phyloP scores from a whole-genome alignment of 2,329 filamentous ascomycete species.

The Didymella pomorum region DNA sequence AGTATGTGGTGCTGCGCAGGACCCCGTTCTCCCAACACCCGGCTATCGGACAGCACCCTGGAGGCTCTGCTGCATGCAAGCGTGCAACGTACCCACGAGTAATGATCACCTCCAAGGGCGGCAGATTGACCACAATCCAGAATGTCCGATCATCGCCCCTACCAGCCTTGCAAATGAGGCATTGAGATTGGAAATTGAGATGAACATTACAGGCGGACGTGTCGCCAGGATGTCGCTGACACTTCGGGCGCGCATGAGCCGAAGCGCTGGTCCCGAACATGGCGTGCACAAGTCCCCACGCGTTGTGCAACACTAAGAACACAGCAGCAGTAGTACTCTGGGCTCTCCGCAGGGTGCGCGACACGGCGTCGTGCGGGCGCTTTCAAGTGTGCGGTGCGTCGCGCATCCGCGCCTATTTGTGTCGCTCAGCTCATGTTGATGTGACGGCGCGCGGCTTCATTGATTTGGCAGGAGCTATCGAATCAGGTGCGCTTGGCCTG shows the following conservation, averaged over 20 bases:
- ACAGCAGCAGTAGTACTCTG: neutral
- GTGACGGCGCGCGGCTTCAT: constrained; percentile 5
- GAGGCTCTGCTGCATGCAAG: constrained; percentile 10
- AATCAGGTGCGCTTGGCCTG: constrained; percentile 11
- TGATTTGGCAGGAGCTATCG: constrained; percentile 18
- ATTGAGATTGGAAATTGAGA: constrained; percentile 14
- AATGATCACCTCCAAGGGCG: constrained; percentile 5
- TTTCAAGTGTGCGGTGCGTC: neutral
- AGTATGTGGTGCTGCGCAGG: too few relatives aligned
- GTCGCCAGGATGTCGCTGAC: constrained; percentile 1
- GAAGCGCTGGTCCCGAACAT: neutral
- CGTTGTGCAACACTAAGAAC: constrained; percentile 8
- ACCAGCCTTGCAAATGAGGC: constrained; percentile 6
- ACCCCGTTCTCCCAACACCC: neutral
- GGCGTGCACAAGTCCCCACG: constrained; percentile 9
- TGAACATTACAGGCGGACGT: constrained; percentile 6
- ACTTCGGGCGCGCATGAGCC: neutral
- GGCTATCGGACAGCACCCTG: constrained; percentile 1
- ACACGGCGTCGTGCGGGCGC: neutral
- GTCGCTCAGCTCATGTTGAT: constrained; percentile 12
- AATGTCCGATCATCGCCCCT: constrained; percentile 2
- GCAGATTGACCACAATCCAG: constrained; percentile 5
- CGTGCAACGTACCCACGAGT: neutral
- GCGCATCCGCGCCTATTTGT: constrained; percentile 1
- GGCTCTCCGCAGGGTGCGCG: neutral